A percentile compares a stretch with the other conserved stretches of the same genome.
phyloP scores from a whole-genome alignment of 352 stramenopile species.

The Phytophthora ramorum region DNA sequence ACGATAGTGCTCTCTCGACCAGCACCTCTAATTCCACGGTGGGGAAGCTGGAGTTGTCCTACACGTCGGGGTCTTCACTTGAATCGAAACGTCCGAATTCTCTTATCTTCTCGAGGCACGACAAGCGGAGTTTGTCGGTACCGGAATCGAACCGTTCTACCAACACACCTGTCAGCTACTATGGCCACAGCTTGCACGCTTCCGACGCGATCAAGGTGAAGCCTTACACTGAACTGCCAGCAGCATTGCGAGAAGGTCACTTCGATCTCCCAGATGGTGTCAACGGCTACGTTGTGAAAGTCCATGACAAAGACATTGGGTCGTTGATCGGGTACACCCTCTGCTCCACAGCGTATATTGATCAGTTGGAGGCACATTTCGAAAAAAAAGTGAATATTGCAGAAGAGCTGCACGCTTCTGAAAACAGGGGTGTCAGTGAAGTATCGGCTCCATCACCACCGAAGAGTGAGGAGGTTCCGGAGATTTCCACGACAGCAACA shows the following conservation, averaged over 20 bases:
- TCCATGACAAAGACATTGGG: constrained; percentile 84
- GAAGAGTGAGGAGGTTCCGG: constrained; percentile 24
- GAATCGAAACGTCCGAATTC: constrained; percentile 46
- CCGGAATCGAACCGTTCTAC: constrained; percentile 48
- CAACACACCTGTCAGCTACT: constrained; percentile 29
- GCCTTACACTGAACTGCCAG: constrained; percentile 57
- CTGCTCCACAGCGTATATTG: constrained; percentile 73
- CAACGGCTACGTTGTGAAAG: constrained; percentile 81
- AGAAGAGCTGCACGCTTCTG: constrained; percentile 47
- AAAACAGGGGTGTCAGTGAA: constrained; percentile 31
- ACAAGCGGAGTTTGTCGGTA: constrained; percentile 41
- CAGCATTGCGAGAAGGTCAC: constrained; percentile 63
- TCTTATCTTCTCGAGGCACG: constrained; percentile 26
- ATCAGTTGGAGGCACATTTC: constrained; percentile 76
- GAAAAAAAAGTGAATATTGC: constrained; percentile 54
- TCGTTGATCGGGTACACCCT: constrained; percentile 86
- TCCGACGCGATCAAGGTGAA: constrained; percentile 60
- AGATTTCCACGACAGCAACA: constrained; percentile 3
- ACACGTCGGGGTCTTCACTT: constrained; percentile 53
- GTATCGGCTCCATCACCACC: constrained; percentile 23
- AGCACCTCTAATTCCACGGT: constrained; percentile 45
- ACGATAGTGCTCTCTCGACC: constrained; percentile 45
- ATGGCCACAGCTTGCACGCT: constrained; percentile 33
- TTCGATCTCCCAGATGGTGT: constrained; percentile 76
- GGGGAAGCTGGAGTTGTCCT: constrained; percentile 46